These are phyloP conservation scores for Penicillium sp. DNA, from an alignment of 2,329 filamentous ascomycete genomes.

Conservation along the genomic window DNA sequence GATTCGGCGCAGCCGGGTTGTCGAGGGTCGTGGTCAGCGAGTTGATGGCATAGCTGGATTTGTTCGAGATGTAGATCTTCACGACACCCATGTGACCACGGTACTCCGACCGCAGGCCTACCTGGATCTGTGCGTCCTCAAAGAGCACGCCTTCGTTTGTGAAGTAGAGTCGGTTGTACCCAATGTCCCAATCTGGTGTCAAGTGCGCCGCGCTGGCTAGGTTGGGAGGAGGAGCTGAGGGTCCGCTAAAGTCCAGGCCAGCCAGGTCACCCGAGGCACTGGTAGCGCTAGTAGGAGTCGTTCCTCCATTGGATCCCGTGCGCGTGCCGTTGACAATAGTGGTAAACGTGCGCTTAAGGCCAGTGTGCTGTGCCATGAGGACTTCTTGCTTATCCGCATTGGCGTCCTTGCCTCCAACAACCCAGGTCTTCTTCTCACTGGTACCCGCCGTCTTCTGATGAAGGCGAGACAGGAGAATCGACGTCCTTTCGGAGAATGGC, in stretches of 20 bases:
- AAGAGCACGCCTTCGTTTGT: conserved; percentile 85
- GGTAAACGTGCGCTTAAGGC: conserved; percentile 83
- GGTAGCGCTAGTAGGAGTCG: conserved; percentile 35
- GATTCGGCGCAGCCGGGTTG: conserved; percentile 62
- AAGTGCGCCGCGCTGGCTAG: conserved; percentile 89
- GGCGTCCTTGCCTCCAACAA: conserved; percentile 94
- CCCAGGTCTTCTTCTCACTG: conserved; percentile 95
- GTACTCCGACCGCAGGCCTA: conserved; percentile 91
- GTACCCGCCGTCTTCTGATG: conserved; percentile 93
- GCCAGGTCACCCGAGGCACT: conserved; percentile 68
- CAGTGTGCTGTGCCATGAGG: conserved; percentile 75
- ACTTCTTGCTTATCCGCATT: conserved; percentile 81
- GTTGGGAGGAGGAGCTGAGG: conserved; percentile 70
- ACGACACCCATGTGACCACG: conserved; percentile 92
- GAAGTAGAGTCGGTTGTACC: conserved; percentile 81
- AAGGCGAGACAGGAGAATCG: conserved; percentile 83
- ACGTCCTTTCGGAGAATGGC: conserved; percentile 91
- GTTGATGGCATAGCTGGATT: conserved; percentile 78
- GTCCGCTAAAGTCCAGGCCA: conserved; percentile 75
- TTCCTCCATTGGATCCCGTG: conserved; percentile 38
- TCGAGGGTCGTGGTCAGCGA: conserved; percentile 95
- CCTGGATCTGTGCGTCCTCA: conserved; percentile 90
- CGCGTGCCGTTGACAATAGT: conserved; percentile 50
- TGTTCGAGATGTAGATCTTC: conserved; percentile 95
- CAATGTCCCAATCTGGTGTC: conserved; percentile 90